Evolutionary conservation across 371 early-diverging fungal genomes (phyloP).

Genomic region (Mucor racemosus): DNA sequence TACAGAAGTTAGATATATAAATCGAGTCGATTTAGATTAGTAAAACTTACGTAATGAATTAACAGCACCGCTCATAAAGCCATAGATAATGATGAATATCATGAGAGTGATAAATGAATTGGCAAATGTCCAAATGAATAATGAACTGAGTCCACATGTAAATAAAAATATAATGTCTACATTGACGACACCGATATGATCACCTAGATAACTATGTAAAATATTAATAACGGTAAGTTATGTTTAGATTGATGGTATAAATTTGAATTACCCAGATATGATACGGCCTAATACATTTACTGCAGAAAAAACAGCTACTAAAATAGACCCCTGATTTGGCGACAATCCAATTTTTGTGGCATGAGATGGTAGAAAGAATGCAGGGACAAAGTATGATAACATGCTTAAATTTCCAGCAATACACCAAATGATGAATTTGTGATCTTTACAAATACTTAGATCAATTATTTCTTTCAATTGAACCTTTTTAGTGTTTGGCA

Average conservation of each 20-base stretch:
- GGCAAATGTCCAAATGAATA: constrained; percentile 69
- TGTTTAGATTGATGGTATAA: too few relatives aligned
- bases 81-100: constrained; percentile 62
- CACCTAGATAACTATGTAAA: constrained; percentile 32
- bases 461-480: constrained; percentile 20
- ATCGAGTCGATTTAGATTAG: neutral
- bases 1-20: constrained; percentile 7
- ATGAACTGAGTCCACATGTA: constrained; percentile 50
- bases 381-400: constrained; percentile 45
- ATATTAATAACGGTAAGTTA: neutral
- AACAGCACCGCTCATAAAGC: constrained; percentile 62
- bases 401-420: constrained; percentile 37
- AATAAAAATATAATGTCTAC: constrained; percentile 52
- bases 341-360: constrained; percentile 36
- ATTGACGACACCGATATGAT: constrained; percentile 64
- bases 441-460: constrained; percentile 24
- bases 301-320: constrained; percentile 40
- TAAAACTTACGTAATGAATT: constrained; percentile 33
- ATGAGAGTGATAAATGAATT: constrained; percentile 46
- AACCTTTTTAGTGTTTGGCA: constrained; percentile 21
- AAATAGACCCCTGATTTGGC: constrained; percentile 37
- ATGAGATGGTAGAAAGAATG: constrained; percentile 46
- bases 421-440: constrained; percentile 38
- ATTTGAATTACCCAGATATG: constrained; percentile 31
- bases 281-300: constrained; percentile 41